Base-by-base conservation (phyloP, 805 yeast genomes). In the Starmera pachycereana region DNA sequence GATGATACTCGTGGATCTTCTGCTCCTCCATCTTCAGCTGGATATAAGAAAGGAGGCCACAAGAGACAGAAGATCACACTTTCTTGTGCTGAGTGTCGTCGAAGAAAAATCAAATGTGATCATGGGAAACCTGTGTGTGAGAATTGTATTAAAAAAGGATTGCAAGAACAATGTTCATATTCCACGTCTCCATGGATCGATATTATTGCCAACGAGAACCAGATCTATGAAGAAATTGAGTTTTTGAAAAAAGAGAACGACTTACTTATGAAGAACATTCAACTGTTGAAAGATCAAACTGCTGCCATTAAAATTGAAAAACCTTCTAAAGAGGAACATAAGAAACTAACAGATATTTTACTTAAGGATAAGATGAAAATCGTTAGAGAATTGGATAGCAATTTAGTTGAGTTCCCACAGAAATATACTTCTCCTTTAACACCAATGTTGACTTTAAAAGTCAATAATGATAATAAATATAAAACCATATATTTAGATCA, bases 31-130 rank as follows among this genome's bases (percentile, higher is more conserved):
- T 4, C 7, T 22, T 4, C 25, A 6, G 25, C 28, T 9, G 35
- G 32, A 14, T 37, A 8, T 8, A 37, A 32, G 4, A 40, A 40
- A 29, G 40, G 25, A 4, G 37, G 37, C 3, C 32, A 38, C 13
- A 44, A 44, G 39, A 41, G 52, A 14, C 50, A 45, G 36, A 49
- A 47, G 40, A 47, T 49, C 32, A 47, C 47, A 1, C 36, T 47
- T 6, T 38, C 47, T 3, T 49, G 53, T 29, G 42, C 45, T 12
- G 48, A 44, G 37, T 49, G 53, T 27, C 48, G 51, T 11, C 44
- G 51, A 12, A 45, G 53, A 18, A 49, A 49, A 37, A 46, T 49
- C 39, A 49, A 49, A 28, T 49, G 53, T 43, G 53, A 48, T 39
- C 50, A 46, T 22, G 42, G 39, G 7, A 49, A 45, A 32, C 53